A percentile compares a stretch with the other conserved stretches of the same genome.
Conservation (phyloP, 129 eudicot genomes). For the Ambrosia artemisiifolia region DNA sequence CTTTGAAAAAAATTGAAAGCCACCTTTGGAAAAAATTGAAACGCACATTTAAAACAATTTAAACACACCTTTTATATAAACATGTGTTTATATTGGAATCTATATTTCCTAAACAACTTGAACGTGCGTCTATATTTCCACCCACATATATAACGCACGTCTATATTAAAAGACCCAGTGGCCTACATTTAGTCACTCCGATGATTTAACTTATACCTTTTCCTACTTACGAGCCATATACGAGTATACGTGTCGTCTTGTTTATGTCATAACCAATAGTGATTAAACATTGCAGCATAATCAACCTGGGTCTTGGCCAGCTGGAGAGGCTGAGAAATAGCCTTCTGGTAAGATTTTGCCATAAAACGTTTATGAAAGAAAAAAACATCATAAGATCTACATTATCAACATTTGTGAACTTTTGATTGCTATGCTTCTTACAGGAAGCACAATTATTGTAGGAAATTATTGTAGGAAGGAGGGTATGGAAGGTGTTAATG, state of each 20-base stretch:
- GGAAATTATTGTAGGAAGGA: no score
- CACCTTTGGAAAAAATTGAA: no score
- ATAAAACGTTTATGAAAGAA: background rate
- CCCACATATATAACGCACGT: no score
- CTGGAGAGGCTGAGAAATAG: conserved; percentile 61
- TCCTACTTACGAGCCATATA: background rate
- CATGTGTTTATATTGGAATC: no score
- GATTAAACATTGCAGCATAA: conserved; percentile 18
- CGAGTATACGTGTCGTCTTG: background rate
- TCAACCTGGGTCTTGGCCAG: conserved; percentile 56
- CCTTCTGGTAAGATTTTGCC: conserved; percentile 50
- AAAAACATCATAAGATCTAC: background rate
- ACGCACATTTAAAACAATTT: no score
- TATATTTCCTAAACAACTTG: no score
- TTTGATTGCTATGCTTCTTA: background rate
- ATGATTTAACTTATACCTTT: background rate
- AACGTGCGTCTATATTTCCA: no score
- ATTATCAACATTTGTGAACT: background rate
- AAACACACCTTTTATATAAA: no score
- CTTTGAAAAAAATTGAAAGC: no score
- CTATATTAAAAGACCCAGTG: no score
- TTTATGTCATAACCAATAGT: background rate
- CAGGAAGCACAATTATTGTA: conserved; percentile 60
- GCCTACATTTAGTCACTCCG: background rate
- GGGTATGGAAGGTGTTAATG: no score